Conservation (phyloP, 352 stramenopile species). For the Aphanomyces cochlioides region DNA sequence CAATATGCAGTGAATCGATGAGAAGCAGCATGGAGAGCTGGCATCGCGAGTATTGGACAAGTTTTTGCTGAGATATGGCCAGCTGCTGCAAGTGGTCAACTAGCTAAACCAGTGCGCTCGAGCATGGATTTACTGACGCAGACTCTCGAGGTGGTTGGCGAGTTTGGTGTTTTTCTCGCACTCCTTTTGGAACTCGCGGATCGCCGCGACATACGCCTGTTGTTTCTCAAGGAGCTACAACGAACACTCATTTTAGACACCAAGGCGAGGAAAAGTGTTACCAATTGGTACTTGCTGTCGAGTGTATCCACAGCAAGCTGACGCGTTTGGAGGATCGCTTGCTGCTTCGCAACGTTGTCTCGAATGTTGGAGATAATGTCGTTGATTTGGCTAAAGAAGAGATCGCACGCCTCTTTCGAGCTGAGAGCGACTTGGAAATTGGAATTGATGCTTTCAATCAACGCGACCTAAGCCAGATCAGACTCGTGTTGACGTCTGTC, state of each 20-base stretch:
- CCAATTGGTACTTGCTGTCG: slow-evolving; percentile 72
- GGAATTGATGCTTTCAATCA: slow-evolving; percentile 81
- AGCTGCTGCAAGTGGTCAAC: neutral
- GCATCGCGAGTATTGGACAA: too few species aligned
- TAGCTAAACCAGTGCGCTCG: neutral
- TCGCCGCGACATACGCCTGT: slow-evolving; percentile 75
- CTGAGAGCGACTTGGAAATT: slow-evolving; percentile 79
- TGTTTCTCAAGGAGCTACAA: slow-evolving; percentile 61
- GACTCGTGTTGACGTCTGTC: neutral
- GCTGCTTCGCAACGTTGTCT: slow-evolving; percentile 51
- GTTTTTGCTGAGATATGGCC: slow-evolving; percentile 5
- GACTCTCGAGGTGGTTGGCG: slow-evolving; percentile 28
- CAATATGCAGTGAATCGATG: too few species aligned
- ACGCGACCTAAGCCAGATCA: slow-evolving; percentile 45
- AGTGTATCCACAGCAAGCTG: slow-evolving; percentile 52
- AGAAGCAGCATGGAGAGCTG: too few species aligned
- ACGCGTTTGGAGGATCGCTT: slow-evolving; percentile 42
- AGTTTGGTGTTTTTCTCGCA: slow-evolving; percentile 84
- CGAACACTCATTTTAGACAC: neutral
- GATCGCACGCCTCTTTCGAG: slow-evolving; percentile 51
- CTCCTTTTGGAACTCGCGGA: slow-evolving; percentile 85
- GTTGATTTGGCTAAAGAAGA: slow-evolving; percentile 77
- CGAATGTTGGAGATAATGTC: slow-evolving; percentile 62
- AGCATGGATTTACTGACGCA: neutral
- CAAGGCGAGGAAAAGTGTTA: neutral